Evolutionary conservation across 2,329 filamentous ascomycete genomes (phyloP).

Genomic region (Colletotrichum incanum): DNA sequence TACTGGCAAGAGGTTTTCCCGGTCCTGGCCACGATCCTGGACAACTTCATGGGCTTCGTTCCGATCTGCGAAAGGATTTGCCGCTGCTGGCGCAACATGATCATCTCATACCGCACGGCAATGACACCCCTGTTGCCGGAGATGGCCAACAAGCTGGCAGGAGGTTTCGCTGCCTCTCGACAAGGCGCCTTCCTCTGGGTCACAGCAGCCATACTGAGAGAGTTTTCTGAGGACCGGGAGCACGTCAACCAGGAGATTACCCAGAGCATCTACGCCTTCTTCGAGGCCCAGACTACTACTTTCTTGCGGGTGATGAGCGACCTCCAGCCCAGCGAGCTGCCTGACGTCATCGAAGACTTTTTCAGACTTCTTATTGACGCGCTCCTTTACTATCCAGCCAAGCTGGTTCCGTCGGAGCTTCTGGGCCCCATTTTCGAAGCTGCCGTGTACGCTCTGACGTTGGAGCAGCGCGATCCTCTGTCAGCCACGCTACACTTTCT

Average conservation of each 20-base stretch:
- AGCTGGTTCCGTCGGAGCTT: slow-evolving; percentile 84
- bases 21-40: slow-evolving; percentile 86
- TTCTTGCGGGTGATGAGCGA: slow-evolving; percentile 93
- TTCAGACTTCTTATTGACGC: slow-evolving; percentile 95
- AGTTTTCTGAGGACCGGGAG: slow-evolving; percentile 93
- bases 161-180: slow-evolving; percentile 86
- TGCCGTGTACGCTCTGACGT: slow-evolving; percentile 85
- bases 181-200: slow-evolving; percentile 99
- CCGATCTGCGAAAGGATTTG: slow-evolving; percentile 96
- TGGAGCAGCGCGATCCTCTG: slow-evolving; percentile 93
- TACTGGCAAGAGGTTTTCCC: slow-evolving; percentile 97
- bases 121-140: slow-evolving; percentile 88
- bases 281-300: slow-evolving; percentile 91
- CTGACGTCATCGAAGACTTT: slow-evolving; percentile 93
- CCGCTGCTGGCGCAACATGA: slow-evolving; percentile 96
- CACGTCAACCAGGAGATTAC: slow-evolving; percentile 86
- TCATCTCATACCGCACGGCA: slow-evolving; percentile 93
- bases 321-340: slow-evolving; percentile 80
- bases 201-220: slow-evolving; percentile 92
- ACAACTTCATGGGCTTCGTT: slow-evolving; percentile 87
- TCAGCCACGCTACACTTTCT: slow-evolving; percentile 94
- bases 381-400: slow-evolving; percentile 91
- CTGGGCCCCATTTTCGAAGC: slow-evolving; percentile 89
- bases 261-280: slow-evolving; percentile 92
- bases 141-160: slow-evolving; percentile 90